Percentiles rank a stretch among this genome's conserved stretches.
phyloP scores from a whole-genome alignment of 2,329 filamentous ascomycete species.

The Trichoderma sp. region DNA sequence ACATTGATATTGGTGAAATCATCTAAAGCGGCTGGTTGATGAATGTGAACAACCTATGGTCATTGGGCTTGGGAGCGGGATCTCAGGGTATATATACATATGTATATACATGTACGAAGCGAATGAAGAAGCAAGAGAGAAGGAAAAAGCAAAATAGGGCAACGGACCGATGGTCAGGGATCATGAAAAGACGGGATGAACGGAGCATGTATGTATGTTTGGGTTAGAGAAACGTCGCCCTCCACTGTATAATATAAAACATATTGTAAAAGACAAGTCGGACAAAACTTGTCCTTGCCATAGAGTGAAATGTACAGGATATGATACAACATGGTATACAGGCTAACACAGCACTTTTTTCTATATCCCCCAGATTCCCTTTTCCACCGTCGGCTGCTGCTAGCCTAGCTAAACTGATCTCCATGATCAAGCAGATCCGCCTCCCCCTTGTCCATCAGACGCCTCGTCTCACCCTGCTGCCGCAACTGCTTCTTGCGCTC shows the following conservation, averaged over 20 bases:
- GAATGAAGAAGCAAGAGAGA: constrained; percentile 27
- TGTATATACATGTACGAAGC: constrained; percentile 25
- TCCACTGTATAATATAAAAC: constrained; percentile 43
- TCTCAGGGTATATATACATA: constrained; percentile 21
- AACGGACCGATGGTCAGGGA: constrained; percentile 2
- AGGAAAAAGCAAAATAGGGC: constrained; percentile 8
- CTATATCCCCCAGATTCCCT: background rate
- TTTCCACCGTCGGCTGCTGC: background rate
- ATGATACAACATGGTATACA: constrained; percentile 22
- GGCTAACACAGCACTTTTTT: background rate
- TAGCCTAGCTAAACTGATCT: constrained; percentile 62
- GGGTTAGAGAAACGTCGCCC: constrained; percentile 25
- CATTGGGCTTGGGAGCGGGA: background rate
- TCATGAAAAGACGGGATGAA: constrained; percentile 14
- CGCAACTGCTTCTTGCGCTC: constrained; percentile 80
- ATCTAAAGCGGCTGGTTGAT: constrained; percentile 44
- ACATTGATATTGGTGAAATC: constrained; percentile 73
- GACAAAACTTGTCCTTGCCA: constrained; percentile 5
- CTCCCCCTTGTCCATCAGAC: constrained; percentile 49
- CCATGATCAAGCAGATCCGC: constrained; percentile 62
- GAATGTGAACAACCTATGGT: background rate
- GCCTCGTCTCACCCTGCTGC: constrained; percentile 53
- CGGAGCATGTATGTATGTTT: constrained; percentile 7
- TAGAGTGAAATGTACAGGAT: background rate
- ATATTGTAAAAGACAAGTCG: constrained; percentile 43